phyloP scores from a whole-genome alignment of 208 protist genomes.

The Trypanosoma lewisi region DNA sequence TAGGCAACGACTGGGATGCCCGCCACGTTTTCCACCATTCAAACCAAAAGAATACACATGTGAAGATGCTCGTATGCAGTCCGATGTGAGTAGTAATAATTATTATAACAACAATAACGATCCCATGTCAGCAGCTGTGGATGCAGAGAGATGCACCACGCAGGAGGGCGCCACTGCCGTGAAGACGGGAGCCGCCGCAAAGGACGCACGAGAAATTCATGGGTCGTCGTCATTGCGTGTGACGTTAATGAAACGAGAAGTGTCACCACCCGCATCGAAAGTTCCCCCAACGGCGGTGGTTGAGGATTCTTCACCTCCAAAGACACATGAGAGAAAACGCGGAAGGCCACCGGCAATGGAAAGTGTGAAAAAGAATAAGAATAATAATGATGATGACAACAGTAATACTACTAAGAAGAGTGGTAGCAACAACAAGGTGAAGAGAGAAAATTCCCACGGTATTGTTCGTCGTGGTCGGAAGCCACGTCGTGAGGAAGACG shows the following conservation, averaged over 20 bases:
- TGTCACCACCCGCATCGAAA: not conserved
- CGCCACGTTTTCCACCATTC: not conserved
- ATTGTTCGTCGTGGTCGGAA: not conserved
- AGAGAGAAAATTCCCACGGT: not conserved
- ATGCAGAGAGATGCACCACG: not conserved
- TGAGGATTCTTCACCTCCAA: not conserved
- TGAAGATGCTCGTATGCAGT: too few relatives aligned
- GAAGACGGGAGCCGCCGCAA: not conserved
- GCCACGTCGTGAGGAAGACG: not conserved
- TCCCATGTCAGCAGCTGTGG: too few relatives aligned
- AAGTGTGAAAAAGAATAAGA: not conserved
- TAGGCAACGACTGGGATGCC: constrained; percentile 5
- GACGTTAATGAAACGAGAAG: not conserved
- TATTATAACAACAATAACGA: too few relatives aligned
- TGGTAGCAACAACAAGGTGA: not conserved
- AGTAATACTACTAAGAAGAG: too few relatives aligned
- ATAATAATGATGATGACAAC: not conserved
- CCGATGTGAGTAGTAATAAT: too few relatives aligned
- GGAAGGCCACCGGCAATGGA: not conserved
- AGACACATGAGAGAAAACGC: not conserved
- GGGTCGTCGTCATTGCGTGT: not conserved
- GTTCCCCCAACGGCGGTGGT: not conserved
- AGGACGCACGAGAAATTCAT: not conserved
- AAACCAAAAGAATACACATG: not conserved
- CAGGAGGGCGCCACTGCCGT: not conserved